These are phyloP conservation scores for Ophiostoma fasciatum DNA, from an alignment of 2,329 filamentous ascomycete genomes.

Conservation along the genomic window DNA sequence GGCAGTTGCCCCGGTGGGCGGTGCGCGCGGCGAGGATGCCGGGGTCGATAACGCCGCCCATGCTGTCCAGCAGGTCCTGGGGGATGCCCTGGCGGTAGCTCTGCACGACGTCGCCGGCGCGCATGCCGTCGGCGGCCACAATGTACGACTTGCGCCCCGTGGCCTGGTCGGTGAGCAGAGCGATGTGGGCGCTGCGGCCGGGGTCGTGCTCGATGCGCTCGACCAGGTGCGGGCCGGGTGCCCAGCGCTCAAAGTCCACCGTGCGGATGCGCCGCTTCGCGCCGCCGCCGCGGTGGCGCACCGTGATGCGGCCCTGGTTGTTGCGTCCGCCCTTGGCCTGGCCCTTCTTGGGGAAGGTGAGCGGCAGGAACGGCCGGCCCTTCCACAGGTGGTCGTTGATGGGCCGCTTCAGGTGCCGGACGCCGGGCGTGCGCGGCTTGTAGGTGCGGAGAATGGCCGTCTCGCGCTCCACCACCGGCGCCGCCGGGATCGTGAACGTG, in stretches of 20 bases:
- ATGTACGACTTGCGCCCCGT: constrained; percentile 78
- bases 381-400: constrained; percentile 98
- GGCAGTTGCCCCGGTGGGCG: constrained; percentile 83
- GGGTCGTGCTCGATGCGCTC: constrained; percentile 96
- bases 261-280: constrained; percentile 82
- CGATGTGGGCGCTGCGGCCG: constrained; percentile 83
- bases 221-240: constrained; percentile 70
- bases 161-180: constrained; percentile 60
- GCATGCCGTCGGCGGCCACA: constrained; percentile 84
- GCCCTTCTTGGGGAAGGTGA: constrained; percentile 87
- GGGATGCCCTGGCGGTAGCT: constrained; percentile 88
- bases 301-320: constrained; percentile 68
- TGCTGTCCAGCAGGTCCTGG: constrained; percentile 68
- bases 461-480: constrained; percentile 15
- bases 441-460: constrained; percentile 59
- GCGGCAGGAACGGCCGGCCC: constrained; percentile 62
- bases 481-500: neutral
- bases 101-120: constrained; percentile 80
- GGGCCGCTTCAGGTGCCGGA: constrained; percentile 79
- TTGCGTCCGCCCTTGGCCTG: constrained; percentile 89
- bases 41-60: constrained; percentile 86
- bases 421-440: constrained; percentile 82
- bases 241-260: constrained; percentile 72
- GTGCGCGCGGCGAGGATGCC: constrained; percentile 94
- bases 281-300: constrained; percentile 85